Evolutionary conservation across 805 yeast genomes (phyloP).

Genomic region (Starmerella kuoi): DNA sequence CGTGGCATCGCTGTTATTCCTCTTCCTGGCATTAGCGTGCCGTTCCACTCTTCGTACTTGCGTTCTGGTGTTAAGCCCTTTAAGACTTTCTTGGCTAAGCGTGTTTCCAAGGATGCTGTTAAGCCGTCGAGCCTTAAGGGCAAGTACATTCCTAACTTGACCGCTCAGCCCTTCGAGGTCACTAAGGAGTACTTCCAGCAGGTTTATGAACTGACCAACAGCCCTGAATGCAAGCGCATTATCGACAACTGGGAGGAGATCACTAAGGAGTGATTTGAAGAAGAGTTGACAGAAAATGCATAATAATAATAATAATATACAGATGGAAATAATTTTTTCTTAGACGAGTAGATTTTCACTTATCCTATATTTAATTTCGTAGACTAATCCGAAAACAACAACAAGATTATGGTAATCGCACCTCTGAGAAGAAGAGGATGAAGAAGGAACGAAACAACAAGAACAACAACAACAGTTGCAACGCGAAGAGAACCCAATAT

Average conservation of each 20-base stretch:
- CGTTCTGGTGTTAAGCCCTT: slow-evolving; percentile 98
- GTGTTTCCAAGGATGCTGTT: slow-evolving; percentile 87
- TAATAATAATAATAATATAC: background rate
- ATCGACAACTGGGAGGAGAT: slow-evolving; percentile 90
- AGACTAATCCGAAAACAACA: too few relatives aligned
- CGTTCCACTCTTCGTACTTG: slow-evolving; percentile 98
- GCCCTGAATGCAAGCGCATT: slow-evolving; percentile 79
- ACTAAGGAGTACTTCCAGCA: slow-evolving; percentile 96
- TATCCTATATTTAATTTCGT: too few relatives aligned
- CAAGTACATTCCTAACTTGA: slow-evolving; percentile 96
- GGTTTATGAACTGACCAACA: slow-evolving; percentile 81
- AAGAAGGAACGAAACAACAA: too few relatives aligned
- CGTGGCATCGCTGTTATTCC: slow-evolving; percentile 98
- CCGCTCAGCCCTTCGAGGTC: slow-evolving; percentile 92
- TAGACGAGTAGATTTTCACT: too few relatives aligned
- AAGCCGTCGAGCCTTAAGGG: slow-evolving; percentile 87
- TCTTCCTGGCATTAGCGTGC: slow-evolving; percentile 97
- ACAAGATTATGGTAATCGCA: too few relatives aligned
- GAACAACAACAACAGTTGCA: too few relatives aligned
- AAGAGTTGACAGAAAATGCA: background rate
- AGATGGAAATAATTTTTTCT: background rate
- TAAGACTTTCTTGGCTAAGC: slow-evolving; percentile 93
- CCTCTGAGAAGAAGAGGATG: too few relatives aligned
- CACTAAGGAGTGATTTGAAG: slow-evolving; percentile 29
- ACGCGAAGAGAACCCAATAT: background rate